Evolutionary conservation across 2,329 filamentous ascomycete genomes (phyloP), one percentile per base, ranked within the genome.

Genomic region (Cadophora gregata): DNA sequence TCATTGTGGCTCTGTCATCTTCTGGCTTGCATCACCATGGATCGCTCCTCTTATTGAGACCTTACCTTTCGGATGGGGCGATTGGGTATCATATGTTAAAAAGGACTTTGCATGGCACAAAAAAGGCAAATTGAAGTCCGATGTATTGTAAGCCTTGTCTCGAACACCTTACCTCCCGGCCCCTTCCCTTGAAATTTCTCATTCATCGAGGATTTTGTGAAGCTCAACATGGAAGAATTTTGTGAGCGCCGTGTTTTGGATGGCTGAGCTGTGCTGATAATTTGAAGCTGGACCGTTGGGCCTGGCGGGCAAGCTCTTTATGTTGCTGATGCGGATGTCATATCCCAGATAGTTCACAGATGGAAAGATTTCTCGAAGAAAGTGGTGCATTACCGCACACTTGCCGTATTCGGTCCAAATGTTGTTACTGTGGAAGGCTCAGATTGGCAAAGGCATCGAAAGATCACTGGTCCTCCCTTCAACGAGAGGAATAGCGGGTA

Each of bases 391-490:
- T 64, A 70, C 70, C 72, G 63, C 3, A 38, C 69, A 27, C 58
- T 77, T 19, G 72, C 73, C 7, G 59, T 79, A 5, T 79, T 76
- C 71, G 91, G 91, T 38, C 83, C 86, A 63, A 93, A 92, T 75
- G 84, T 93, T 2, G 79, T 93, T 31, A 87, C 86, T 0, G 86
- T 88, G 1, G 90, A 93, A 76, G 90, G 90, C 0, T 74, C 81
- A 0, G 77, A 83, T 36, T 93, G 90, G 91, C 87, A 89, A 45
- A 83, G 87, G 77, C 91, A 94, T 77, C 86, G 91, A 66, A 92
- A 90, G 78, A 85, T 88, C 59, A 90, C 88, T 0, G 86, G 88
- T 33, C 86, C 90, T 1, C 86, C 87, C 7, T 93, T 94, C 77
- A 92, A 89, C 67, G 91, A 93, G 79, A 87, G 84, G 78, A 93